Conservation (phyloP, 2,329 filamentous ascomycete species). For the Pyrenophora tritici-repentis region DNA sequence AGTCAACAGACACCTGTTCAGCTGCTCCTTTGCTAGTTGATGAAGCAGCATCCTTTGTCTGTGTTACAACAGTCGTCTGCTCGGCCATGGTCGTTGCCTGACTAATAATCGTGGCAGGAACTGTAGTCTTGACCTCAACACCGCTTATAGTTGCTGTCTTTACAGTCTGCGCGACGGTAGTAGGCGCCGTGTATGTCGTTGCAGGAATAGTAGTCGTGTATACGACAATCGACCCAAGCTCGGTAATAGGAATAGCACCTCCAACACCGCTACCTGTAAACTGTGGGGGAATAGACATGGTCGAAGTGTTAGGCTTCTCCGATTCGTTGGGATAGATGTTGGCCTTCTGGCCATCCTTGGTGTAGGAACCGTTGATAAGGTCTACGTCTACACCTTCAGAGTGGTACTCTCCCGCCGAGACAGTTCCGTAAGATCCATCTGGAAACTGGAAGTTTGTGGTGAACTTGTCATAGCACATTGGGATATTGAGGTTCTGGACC, state of each 20-base stretch:
- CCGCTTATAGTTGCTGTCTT: constrained; percentile 25
- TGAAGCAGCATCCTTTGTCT: constrained; percentile 17
- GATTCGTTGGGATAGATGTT: constrained; percentile 52
- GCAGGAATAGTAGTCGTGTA: constrained; percentile 41
- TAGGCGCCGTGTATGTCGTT: constrained; percentile 33
- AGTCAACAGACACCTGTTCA: constrained; percentile 20
- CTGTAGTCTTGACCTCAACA: constrained; percentile 21
- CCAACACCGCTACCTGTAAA: constrained; percentile 55
- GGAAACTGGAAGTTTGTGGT: constrained; percentile 57
- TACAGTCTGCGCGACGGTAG: constrained; percentile 26
- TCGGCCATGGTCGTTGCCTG: constrained; percentile 31
- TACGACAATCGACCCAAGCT: constrained; percentile 48
- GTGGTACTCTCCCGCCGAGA: constrained; percentile 53
- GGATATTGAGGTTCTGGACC: constrained; percentile 48
- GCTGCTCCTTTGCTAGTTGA: constrained; percentile 30
- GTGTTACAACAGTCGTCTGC: constrained; percentile 26
- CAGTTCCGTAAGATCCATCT: constrained; percentile 54
- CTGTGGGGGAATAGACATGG: constrained; percentile 51
- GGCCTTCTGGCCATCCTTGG: constrained; percentile 45
- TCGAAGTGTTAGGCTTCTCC: constrained; percentile 52
- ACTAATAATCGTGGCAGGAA: constrained; percentile 28
- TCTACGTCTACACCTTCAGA: constrained; percentile 49
- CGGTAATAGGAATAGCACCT: constrained; percentile 52
- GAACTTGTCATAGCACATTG: constrained; percentile 60
- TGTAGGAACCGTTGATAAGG: constrained; percentile 53